Evolutionary conservation across 192 early-diverging fungal species (phyloP).

Genomic region (Coemansia sp.): DNA sequence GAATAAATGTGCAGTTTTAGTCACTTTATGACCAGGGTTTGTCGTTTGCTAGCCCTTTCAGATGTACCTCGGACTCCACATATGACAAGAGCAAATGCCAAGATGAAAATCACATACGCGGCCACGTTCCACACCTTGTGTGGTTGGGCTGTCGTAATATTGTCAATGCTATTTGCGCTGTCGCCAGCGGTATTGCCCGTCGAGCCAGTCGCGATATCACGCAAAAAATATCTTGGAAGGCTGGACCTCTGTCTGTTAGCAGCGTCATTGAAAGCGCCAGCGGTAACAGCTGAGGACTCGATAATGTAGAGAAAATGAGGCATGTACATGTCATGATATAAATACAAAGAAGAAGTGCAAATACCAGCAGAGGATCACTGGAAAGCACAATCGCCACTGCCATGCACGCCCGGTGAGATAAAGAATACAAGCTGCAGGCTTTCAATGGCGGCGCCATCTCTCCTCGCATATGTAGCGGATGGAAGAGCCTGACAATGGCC

Average conservation of each 20-base stretch:
- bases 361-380: too few relatives aligned
- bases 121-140: conserved; percentile 5
- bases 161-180: too few relatives aligned
- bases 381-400: background rate
- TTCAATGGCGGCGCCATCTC: background rate
- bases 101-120: background rate
- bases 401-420: background rate
- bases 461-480: background rate
- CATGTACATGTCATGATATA: background rate
- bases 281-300: background rate
- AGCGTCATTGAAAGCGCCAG: background rate
- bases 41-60: background rate
- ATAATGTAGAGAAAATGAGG: too few relatives aligned
- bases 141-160: background rate
- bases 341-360: background rate
- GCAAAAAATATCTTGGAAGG: background rate
- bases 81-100: background rate
- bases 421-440: background rate
- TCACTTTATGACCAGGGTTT: background rate
- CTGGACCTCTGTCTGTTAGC: background rate
- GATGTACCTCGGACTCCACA: conserved; percentile 5
- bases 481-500: background rate
- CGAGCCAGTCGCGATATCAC: background rate
- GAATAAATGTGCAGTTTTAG: too few relatives aligned
- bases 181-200: background rate